Conservation (phyloP, 2,329 filamentous ascomycete genomes). For the Fragosphaeria purpurea region DNA sequence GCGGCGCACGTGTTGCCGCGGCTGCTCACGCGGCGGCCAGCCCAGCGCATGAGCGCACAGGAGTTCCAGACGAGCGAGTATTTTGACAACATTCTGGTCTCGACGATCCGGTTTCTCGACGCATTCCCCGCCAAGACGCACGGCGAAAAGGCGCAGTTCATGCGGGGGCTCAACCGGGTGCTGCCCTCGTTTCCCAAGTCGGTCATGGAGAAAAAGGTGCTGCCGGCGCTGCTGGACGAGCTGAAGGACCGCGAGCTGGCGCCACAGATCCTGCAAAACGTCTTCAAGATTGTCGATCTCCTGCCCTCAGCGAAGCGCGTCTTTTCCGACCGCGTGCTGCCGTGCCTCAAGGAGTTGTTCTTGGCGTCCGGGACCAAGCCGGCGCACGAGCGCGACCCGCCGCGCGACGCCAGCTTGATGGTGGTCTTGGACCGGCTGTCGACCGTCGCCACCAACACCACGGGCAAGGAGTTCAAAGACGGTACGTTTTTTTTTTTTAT, state of each 20-base stretch:
- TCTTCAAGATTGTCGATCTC: constrained; percentile 79
- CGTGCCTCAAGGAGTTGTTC: constrained; percentile 75
- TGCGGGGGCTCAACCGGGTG: constrained; percentile 79
- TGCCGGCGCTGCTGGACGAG: constrained; percentile 83
- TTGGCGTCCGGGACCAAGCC: constrained; percentile 45
- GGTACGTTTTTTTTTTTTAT: constrained; percentile 33
- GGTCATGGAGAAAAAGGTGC: constrained; percentile 87
- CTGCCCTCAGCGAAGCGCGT: constrained; percentile 67
- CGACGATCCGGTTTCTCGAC: constrained; percentile 91
- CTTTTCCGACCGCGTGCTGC: constrained; percentile 80
- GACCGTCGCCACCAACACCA: constrained; percentile 67
- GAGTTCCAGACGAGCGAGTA: constrained; percentile 95
- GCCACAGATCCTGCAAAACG: constrained; percentile 75
- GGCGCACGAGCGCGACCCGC: constrained; percentile 63
- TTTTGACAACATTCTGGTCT: constrained; percentile 94
- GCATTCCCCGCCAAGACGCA: constrained; percentile 83
- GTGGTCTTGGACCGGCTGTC: constrained; percentile 77
- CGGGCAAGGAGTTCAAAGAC: constrained; percentile 90
- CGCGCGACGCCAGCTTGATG: constrained; percentile 83
- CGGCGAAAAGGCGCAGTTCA: constrained; percentile 82
- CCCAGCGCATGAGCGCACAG: constrained; percentile 74
- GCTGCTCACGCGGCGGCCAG: constrained; percentile 77
- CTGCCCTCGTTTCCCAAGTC: constrained; percentile 86
- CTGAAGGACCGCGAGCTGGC: constrained; percentile 85
- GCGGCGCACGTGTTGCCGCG: constrained; percentile 66